These are phyloP conservation scores for Pseudonitzschia multiseries DNA, from an alignment of 108 stramenopile species.

Conservation along the genomic window DNA sequence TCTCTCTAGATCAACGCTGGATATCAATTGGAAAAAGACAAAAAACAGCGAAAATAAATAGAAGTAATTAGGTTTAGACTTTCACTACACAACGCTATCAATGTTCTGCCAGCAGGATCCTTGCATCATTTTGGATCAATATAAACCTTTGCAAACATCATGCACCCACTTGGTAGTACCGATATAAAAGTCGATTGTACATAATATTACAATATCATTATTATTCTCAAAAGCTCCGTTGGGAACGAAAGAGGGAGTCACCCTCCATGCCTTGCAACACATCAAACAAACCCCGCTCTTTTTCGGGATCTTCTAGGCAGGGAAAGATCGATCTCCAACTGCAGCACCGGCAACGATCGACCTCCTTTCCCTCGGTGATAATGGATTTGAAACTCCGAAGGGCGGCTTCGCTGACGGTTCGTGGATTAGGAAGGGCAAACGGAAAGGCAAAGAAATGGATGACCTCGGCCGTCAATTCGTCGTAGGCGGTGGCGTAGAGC, in stretches of 20 bases:
- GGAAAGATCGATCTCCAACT: neutral
- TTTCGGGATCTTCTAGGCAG: neutral
- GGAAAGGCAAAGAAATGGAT: constrained; percentile 36
- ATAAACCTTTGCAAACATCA: no score
- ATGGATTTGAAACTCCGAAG: constrained; percentile 41
- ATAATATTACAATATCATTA: no score
- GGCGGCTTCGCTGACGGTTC: constrained; percentile 29
- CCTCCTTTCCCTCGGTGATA: constrained; percentile 38
- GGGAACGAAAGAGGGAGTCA: neutral
- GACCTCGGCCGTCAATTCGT: constrained; percentile 32
- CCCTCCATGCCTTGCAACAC: constrained; percentile 19
- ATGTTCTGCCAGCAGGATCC: no score
- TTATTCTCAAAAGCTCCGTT: neutral
- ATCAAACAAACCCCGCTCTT: constrained; percentile 33
- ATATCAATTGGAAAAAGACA: no score
- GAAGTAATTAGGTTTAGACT: no score
- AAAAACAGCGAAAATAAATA: no score
- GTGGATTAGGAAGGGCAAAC: constrained; percentile 27
- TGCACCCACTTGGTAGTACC: no score
- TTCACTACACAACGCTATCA: no score
- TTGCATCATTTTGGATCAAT: no score
- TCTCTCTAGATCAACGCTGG: no score
- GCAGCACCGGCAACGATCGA: constrained; percentile 1
- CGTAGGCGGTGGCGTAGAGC: constrained; percentile 26
- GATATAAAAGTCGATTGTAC: no score